Conservation (phyloP, 306 rosid species). For the Echinosophora koreensis region DNA sequence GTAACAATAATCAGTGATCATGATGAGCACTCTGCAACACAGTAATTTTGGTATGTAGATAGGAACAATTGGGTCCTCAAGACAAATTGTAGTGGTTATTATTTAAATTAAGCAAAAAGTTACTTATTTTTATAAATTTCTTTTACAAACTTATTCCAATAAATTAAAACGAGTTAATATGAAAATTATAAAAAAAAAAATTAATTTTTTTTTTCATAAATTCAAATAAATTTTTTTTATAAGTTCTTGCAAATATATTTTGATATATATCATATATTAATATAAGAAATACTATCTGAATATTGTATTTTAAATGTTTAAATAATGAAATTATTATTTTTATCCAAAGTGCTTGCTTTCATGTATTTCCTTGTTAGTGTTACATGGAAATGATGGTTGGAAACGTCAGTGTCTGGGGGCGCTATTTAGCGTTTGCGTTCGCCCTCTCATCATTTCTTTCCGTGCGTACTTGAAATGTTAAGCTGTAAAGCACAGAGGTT, state of each 20-base stretch:
- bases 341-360: not conserved
- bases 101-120: too few relatives aligned
- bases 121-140: too few relatives aligned
- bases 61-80: not conserved
- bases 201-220: too few relatives aligned
- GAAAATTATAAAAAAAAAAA: too few relatives aligned
- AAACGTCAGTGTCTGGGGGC: not conserved
- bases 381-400: slow-evolving; percentile 13
- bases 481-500: slow-evolving; percentile 30
- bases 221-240: too few relatives aligned
- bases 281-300: too few relatives aligned
- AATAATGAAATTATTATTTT: too few relatives aligned
- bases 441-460: slow-evolving; percentile 29
- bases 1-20: not conserved
- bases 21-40: not conserved
- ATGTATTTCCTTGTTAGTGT: slow-evolving; percentile 5
- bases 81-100: not conserved
- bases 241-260: too few relatives aligned
- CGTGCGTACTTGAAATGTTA: slow-evolving; percentile 42
- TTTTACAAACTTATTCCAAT: too few relatives aligned
- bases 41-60: not conserved
- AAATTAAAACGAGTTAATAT: too few relatives aligned
- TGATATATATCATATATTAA: too few relatives aligned
- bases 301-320: too few relatives aligned
- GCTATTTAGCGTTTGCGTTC: slow-evolving; percentile 9